Evolutionary conservation across 106 monocot species (phyloP).

Genomic region (Apostasia ramifera): DNA sequence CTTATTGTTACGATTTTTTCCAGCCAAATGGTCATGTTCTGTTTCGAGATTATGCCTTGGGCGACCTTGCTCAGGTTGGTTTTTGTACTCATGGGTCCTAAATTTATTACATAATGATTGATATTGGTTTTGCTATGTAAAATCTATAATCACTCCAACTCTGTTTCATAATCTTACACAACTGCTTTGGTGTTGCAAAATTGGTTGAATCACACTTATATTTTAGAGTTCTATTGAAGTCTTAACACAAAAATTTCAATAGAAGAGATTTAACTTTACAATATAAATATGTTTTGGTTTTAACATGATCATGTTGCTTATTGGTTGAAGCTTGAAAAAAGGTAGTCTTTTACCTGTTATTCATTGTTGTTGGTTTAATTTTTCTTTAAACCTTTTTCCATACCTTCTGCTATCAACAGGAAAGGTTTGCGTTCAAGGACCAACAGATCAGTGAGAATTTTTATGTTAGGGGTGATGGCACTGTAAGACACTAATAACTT

Average conservation of each 20-base stretch:
- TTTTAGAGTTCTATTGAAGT: neutral
- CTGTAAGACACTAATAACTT: slow-evolving; percentile 46
- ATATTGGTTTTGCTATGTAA: neutral
- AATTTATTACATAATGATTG: neutral
- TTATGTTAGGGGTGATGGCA: slow-evolving; percentile 98
- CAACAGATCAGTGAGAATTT: slow-evolving; percentile 91
- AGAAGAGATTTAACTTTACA: neutral
- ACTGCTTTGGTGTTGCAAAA: neutral
- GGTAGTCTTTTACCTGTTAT: neutral
- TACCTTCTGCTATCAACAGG: slow-evolving; percentile 35
- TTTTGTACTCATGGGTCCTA: neutral
- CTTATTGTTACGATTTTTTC: slow-evolving; percentile 5
- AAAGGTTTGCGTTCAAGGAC: slow-evolving; percentile 75
- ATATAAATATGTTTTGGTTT: neutral
- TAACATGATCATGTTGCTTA: neutral
- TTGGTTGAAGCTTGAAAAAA: too few relatives aligned
- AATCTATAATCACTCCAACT: neutral
- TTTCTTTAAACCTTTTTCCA: neutral
- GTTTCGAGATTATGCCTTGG: slow-evolving; percentile 85
- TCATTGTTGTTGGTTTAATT: neutral
- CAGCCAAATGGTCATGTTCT: slow-evolving; percentile 88
- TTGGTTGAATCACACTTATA: too few relatives aligned
- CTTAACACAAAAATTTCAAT: neutral
- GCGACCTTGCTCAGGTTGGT: slow-evolving; percentile 96
- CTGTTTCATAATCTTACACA: neutral